Conservation (phyloP, 371 early-diverging fungal genomes). For the Batrachochytrium dendrobatidis region DNA sequence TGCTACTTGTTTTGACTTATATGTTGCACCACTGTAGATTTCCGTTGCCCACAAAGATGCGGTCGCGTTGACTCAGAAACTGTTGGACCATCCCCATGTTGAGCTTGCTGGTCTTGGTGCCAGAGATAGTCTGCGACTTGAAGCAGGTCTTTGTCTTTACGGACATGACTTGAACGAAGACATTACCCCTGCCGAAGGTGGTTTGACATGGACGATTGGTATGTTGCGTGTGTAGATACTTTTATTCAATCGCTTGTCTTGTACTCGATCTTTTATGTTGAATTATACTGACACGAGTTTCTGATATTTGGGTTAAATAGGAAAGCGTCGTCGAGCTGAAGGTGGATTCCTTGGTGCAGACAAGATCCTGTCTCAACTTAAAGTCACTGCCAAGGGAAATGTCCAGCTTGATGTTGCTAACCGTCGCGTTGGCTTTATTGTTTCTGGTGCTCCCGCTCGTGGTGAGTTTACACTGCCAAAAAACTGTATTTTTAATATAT, state of each 20-base stretch:
- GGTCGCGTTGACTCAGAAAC: conserved; percentile 55
- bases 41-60: conserved; percentile 69
- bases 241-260: neutral
- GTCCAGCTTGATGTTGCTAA: conserved; percentile 50
- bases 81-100: conserved; percentile 71
- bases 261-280: neutral
- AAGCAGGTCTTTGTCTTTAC: conserved; percentile 95
- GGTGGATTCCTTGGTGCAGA: conserved; percentile 94
- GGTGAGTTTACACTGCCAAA: conserved; percentile 21
- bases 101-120: conserved; percentile 93
- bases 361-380: conserved; percentile 76
- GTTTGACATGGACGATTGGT: conserved; percentile 93
- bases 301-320: too few species aligned
- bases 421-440: conserved; percentile 83
- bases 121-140: conserved; percentile 89
- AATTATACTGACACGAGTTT: neutral
- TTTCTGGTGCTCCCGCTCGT: conserved; percentile 94
- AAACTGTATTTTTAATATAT: conserved; percentile 5
- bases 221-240: conserved; percentile 37
- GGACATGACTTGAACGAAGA: conserved; percentile 92
- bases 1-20: neutral
- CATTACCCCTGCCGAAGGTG: conserved; percentile 89
- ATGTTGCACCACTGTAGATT: conserved; percentile 41
- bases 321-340: conserved; percentile 77
- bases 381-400: too few species aligned